These are phyloP conservation scores for Hyphopichia buzzinii DNA, from an alignment of 1,139 yeast species.

Conservation along the genomic window DNA sequence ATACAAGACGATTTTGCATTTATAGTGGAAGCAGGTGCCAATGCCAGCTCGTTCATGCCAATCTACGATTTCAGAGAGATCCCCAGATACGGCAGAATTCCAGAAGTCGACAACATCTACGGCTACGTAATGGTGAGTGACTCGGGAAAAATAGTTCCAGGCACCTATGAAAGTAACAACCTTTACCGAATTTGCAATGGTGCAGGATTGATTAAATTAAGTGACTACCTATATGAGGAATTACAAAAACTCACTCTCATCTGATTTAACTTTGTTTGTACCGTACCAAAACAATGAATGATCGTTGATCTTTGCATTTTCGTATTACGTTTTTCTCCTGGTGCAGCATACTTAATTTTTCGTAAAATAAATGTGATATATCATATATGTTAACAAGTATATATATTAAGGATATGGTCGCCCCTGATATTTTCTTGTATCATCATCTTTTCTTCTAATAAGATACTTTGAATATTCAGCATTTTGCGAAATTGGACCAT, in stretches of 20 bases:
- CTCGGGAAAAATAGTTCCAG: constrained; percentile 53
- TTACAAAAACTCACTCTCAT: constrained; percentile 24
- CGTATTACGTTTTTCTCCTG: background rate
- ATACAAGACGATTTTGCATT: constrained; percentile 54
- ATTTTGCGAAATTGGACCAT: too few relatives aligned
- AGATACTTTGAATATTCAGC: too few relatives aligned
- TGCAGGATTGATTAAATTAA: constrained; percentile 56
- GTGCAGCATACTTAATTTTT: background rate
- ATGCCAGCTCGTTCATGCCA: constrained; percentile 63
- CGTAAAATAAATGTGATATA: background rate
- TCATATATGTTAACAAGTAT: too few relatives aligned
- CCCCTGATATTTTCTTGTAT: too few relatives aligned
- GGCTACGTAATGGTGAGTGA: constrained; percentile 67
- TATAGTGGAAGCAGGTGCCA: constrained; percentile 60
- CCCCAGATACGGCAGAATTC: constrained; percentile 67
- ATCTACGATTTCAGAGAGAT: constrained; percentile 68
- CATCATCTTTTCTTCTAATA: too few relatives aligned
- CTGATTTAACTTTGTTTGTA: too few relatives aligned
- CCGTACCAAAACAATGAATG: too few relatives aligned
- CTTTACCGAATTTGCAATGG: constrained; percentile 60
- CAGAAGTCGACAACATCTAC: constrained; percentile 68
- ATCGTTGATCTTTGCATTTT: too few relatives aligned
- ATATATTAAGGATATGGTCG: too few relatives aligned
- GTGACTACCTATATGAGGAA: constrained; percentile 52
- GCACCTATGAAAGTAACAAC: constrained; percentile 56